Evolutionary conservation across 805 yeast genomes (phyloP).

Genomic region (Pichia cabralensis): DNA sequence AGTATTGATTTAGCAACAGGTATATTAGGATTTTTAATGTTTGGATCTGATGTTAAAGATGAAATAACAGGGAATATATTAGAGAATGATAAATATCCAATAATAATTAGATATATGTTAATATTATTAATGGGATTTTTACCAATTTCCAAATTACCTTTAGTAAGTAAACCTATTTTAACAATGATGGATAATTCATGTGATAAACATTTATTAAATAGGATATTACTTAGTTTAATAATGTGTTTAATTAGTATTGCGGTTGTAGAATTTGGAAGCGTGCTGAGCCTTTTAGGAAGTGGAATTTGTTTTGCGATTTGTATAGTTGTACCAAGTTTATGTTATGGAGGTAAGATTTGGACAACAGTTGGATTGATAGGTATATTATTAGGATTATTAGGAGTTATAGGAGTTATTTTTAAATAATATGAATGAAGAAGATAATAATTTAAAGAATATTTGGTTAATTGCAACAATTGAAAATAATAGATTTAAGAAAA

Average conservation of each 20-base stretch:
- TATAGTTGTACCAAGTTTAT: constrained; percentile 64
- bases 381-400: no score
- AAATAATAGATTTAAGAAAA: no score
- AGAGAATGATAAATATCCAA: constrained; percentile 35
- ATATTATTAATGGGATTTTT: constrained; percentile 68
- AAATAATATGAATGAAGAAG: no score
- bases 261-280: constrained; percentile 71
- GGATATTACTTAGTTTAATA: constrained; percentile 40
- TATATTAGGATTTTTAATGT: constrained; percentile 53
- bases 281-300: constrained; percentile 76
- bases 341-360: no score
- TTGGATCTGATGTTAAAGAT: constrained; percentile 38
- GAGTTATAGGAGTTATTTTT: no score
- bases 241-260: constrained; percentile 52
- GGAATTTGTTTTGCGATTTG: constrained; percentile 74
- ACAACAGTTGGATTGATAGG: no score
- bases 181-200: constrained; percentile 44
- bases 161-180: constrained; percentile 74
- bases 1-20: constrained; percentile 57
- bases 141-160: constrained; percentile 77
- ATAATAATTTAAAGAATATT: no score
- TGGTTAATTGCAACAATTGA: no score
- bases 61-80: constrained; percentile 43
- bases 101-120: constrained; percentile 37
- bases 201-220: constrained; percentile 15